Evolutionary conservation across 345 rosid species (phyloP).

Genomic region (Populus ilicifolia): DNA sequence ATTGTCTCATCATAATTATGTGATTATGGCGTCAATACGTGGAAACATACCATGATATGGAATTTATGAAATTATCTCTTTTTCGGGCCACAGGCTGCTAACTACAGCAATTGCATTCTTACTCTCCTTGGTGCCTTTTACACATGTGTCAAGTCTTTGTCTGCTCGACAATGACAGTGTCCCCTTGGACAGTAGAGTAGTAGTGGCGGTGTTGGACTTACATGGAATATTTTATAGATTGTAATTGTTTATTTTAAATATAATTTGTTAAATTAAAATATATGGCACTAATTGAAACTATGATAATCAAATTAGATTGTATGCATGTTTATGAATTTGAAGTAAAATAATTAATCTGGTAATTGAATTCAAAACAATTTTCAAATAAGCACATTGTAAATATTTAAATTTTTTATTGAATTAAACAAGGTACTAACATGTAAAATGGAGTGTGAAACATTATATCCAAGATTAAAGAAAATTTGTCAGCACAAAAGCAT

Average conservation of each 20-base stretch:
- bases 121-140: neutral
- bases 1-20: conserved; percentile 15
- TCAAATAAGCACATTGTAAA: too few relatives aligned
- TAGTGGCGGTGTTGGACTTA: neutral
- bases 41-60: neutral
- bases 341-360: too few relatives aligned
- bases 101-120: neutral
- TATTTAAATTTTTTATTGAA: too few relatives aligned
- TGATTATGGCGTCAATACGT: neutral
- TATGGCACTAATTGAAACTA: too few relatives aligned
- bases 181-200: neutral
- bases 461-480: neutral
- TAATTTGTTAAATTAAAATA: too few relatives aligned
- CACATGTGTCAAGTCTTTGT: neutral
- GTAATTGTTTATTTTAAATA: too few relatives aligned
- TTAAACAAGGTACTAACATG: too few relatives aligned
- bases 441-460: too few relatives aligned
- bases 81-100: neutral
- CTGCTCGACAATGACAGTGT: neutral
- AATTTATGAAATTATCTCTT: neutral
- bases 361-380: too few relatives aligned
- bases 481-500: neutral
- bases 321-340: too few relatives aligned
- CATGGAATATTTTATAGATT: too few relatives aligned
- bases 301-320: too few relatives aligned